A percentile compares a stretch with the other conserved stretches of the same genome.
These are phyloP conservation scores for Apiosordaria backusii DNA, from an alignment of 495 filamentous ascomycete species.

Conservation along the genomic window DNA sequence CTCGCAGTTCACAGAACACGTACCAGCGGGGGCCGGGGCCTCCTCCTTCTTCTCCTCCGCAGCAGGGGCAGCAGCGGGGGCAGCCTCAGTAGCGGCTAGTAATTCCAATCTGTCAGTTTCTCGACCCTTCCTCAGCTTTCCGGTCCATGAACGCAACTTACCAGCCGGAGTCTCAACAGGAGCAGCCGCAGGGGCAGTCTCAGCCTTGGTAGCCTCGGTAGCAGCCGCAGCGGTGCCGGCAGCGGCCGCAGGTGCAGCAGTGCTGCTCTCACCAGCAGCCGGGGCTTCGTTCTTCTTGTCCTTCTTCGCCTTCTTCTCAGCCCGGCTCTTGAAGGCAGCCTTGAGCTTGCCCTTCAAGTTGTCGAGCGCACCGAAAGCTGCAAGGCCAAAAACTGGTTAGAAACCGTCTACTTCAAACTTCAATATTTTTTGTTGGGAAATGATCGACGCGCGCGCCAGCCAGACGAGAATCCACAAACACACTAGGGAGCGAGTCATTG, in stretches of 20 bases:
- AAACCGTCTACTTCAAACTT: no score
- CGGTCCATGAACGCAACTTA: background rate
- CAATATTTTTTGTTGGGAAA: no score
- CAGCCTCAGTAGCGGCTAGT: constrained; percentile 4
- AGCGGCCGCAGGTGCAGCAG: constrained; percentile 11
- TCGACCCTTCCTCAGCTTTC: background rate
- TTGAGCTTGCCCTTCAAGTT: constrained; percentile 38
- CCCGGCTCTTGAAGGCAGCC: constrained; percentile 34
- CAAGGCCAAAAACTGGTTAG: background rate
- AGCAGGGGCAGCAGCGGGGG: constrained; percentile 13
- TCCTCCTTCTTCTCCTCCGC: constrained; percentile 16
- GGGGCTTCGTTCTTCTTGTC: constrained; percentile 8
- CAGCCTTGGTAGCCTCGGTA: constrained; percentile 21
- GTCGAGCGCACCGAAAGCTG: constrained; percentile 32
- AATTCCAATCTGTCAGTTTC: background rate
- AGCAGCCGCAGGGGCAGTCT: constrained; percentile 18
- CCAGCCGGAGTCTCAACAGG: constrained; percentile 12
- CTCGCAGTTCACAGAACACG: background rate
- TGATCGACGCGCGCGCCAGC: background rate
- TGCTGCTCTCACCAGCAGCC: constrained; percentile 3
- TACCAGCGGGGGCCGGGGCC: constrained; percentile 5
- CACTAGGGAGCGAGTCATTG: no score
- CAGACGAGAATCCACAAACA: no score
- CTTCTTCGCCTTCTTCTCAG: constrained; percentile 23
- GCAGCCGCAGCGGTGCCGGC: constrained; percentile 16